A percentile compares a stretch with the other conserved stretches of the same genome.
Evolutionary conservation across 371 early-diverging fungal species (phyloP).

Genomic region (Mucor mucedo): DNA sequence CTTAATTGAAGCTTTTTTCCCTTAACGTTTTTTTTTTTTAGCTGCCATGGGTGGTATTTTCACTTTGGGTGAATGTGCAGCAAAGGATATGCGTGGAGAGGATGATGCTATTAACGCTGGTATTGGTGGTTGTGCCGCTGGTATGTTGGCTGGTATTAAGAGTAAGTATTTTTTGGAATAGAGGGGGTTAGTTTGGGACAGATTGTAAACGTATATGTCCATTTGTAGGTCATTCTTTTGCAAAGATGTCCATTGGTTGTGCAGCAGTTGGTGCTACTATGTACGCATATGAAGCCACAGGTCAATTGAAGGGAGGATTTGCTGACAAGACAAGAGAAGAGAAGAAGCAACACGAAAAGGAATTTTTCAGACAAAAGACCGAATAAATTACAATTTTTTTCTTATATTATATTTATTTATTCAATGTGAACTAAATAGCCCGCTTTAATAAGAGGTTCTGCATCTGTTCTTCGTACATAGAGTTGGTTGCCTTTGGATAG

Average conservation of each 20-base stretch:
- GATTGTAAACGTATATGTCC: no score
- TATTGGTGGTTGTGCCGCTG: conserved; percentile 79
- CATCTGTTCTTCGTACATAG: conserved; percentile 84
- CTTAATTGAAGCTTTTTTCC: background rate
- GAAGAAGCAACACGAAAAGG: conserved; percentile 55
- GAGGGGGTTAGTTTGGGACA: background rate
- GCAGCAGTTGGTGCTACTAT: conserved; percentile 72
- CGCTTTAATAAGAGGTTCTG: conserved; percentile 84
- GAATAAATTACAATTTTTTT: conserved; percentile 17
- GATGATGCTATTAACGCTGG: conserved; percentile 75
- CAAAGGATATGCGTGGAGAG: conserved; percentile 64
- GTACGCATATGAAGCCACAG: conserved; percentile 74
- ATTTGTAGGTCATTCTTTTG: conserved; percentile 60
- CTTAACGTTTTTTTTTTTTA: conserved; percentile 19
- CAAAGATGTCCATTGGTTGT: conserved; percentile 64
- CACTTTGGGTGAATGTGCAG: conserved; percentile 68
- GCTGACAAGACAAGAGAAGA: conserved; percentile 55
- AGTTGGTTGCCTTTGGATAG: conserved; percentile 81
- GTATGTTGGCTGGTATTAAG: conserved; percentile 72
- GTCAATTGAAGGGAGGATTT: conserved; percentile 64
- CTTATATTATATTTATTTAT: conserved; percentile 3
- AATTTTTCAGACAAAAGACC: conserved; percentile 51
- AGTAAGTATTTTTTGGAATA: conserved; percentile 35
- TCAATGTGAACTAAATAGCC: conserved; percentile 79
- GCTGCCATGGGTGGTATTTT: conserved; percentile 85